Percentiles rank a stretch among this genome's conserved stretches.
These are phyloP conservation scores for Apophysomyces sp. DNA, from an alignment of 371 early-diverging fungal species.

Conservation along the genomic window DNA sequence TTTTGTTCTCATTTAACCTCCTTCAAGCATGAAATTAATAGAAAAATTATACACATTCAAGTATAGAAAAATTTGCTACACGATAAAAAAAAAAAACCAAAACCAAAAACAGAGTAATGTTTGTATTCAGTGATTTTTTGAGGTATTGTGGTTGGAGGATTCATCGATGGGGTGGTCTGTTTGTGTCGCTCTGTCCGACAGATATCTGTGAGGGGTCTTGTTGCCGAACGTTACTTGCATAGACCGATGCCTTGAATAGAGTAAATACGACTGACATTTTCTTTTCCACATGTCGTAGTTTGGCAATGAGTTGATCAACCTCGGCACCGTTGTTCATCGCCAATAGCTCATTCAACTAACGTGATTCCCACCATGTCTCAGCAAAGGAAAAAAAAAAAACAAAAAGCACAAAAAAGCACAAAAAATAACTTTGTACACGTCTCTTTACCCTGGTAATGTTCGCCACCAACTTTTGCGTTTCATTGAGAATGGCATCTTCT, in stretches of 20 bases:
- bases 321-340: constrained; percentile 38
- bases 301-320: constrained; percentile 35
- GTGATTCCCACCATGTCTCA: background rate
- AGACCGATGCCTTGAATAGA: constrained; percentile 49
- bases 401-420: background rate
- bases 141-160: too few species aligned
- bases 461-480: constrained; percentile 30
- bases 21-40: too few species aligned
- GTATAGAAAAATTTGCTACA: too few species aligned
- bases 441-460: constrained; percentile 31
- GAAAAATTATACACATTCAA: too few species aligned
- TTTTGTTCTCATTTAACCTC: too few species aligned
- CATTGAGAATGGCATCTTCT: constrained; percentile 41
- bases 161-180: constrained; percentile 21
- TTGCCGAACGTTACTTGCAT: constrained; percentile 21
- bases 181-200: constrained; percentile 11
- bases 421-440: background rate
- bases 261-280: constrained; percentile 47
- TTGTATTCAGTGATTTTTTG: too few species aligned
- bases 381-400: background rate
- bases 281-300: constrained; percentile 44
- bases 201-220: background rate
- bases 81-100: too few species aligned
- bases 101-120: too few species aligned
- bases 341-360: constrained; percentile 41